Base-by-base conservation (phyloP, 306 rosid genomes). In the Oxytropis ochrocephala region DNA sequence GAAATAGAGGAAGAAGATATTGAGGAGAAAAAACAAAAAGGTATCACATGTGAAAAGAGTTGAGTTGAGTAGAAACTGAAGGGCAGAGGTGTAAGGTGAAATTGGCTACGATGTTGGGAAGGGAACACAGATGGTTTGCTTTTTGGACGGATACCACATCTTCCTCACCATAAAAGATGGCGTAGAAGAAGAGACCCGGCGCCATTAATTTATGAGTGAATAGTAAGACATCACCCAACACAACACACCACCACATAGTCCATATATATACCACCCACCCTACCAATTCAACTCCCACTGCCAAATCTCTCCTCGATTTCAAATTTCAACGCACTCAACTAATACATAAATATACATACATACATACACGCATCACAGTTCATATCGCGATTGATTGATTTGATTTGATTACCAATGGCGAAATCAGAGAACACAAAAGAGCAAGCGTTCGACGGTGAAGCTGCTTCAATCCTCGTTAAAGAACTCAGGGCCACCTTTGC, bases 391-490 rank as follows among this genome's bases (percentile, higher is more conserved):
- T 33, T 33, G 38, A 33, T 33, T 7, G 3, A n/a, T n/a, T n/a
- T n/a, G n/a, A n/a, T n/a, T n/a, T n/a, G n/a, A 33, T 10, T 3
- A 11, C n/a, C 27, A 46, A 75, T 80, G 85, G 55, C 81, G 11
- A 50, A 70, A 27, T 30, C 53, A 0, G 51, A 17, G 1, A 35
- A 62, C 17, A 18, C 50, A 53, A 21, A 11, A 41, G 5, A 64
- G 13, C 21, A 24, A 7, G 54, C 18, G 36, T 76, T 76, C 29
- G 72, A 73, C 12, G 65, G 17, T 0, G 82, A 30, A 51, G 65
- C 77, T 3, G 72, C 16, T 12, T 63, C 79, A 14, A 39, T 11
- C 11, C 78, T 76, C 6, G 50, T 80, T 42, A 61, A 13, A 32
- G 69, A 76, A 24, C 69, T 83, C 0, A 73, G 44, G 8, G 44